Conservation (phyloP, 225 moss, liverwort and hornwort genomes). For the Antitrichia curtipendula region DNA sequence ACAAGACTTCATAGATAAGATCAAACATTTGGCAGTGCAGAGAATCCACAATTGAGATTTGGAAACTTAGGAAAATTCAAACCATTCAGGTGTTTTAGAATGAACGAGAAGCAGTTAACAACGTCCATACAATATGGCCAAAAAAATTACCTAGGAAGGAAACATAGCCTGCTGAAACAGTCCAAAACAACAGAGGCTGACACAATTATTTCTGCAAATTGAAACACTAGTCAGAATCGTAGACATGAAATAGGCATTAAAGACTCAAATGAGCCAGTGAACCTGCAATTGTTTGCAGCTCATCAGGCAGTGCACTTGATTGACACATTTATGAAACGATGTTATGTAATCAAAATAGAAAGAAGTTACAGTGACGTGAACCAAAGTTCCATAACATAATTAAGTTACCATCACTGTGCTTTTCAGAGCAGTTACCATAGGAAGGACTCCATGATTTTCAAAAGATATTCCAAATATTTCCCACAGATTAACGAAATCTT, state of each 20-base stretch:
- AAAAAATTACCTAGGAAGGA: conserved; percentile 25
- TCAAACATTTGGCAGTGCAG: not conserved
- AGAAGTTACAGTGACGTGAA: no score
- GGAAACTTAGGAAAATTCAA: no score
- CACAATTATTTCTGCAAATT: conserved; percentile 30
- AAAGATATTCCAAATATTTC: not conserved
- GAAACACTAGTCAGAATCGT: not conserved
- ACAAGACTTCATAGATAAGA: not conserved
- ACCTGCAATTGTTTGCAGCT: conserved; percentile 27
- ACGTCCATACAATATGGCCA: not conserved
- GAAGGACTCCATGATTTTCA: not conserved
- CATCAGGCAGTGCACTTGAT: not conserved
- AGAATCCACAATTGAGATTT: not conserved
- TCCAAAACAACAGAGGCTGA: conserved; percentile 27
- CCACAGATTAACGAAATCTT: no score
- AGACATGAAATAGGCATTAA: not conserved
- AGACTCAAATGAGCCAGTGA: conserved; percentile 28
- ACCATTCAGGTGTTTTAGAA: no score
- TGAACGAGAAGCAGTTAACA: no score
- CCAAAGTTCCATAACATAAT: not conserved
- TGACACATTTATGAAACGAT: not conserved
- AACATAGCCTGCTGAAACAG: conserved; percentile 19
- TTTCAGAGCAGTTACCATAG: not conserved
- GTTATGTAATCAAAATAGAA: not conserved
- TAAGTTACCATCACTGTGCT: not conserved